Percentiles rank a stretch among this genome's conserved stretches.
Evolutionary conservation across 495 filamentous ascomycete genomes (phyloP).

Genomic region (Tuber melanosporum): DNA sequence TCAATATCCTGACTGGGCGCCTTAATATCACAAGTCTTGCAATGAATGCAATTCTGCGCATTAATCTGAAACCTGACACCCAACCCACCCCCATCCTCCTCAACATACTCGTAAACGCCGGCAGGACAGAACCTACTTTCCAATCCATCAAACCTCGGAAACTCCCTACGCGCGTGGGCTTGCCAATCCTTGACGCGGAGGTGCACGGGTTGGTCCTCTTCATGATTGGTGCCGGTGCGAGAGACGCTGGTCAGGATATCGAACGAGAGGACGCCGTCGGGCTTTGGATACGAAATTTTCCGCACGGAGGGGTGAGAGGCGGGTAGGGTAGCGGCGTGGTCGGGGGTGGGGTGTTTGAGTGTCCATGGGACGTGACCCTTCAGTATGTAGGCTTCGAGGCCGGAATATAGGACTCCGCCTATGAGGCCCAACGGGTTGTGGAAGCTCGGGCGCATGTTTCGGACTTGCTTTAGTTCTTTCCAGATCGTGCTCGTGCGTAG

Average conservation of each 20-base stretch:
- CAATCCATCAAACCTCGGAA: conserved; percentile 80
- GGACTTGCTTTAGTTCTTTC: conserved; percentile 88
- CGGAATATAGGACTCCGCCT: conserved; percentile 88
- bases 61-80: conserved; percentile 98
- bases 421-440: conserved; percentile 74
- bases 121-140: conserved; percentile 99
- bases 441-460: conserved; percentile 96
- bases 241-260: conserved; percentile 92
- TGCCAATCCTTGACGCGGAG: conserved; percentile 93
- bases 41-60: conserved; percentile 95
- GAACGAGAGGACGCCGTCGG: conserved; percentile 87
- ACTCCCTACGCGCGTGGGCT: conserved; percentile 71
- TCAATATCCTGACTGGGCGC: conserved; percentile 93
- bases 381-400: conserved; percentile 80
- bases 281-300: conserved; percentile 95
- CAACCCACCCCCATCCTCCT: conserved; percentile 59
- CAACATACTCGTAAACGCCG: conserved; percentile 96
- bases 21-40: conserved; percentile 99
- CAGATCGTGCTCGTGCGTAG: conserved; percentile 84
- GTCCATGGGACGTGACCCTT: conserved; percentile 89
- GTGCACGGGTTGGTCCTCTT: conserved; percentile 97
- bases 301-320: conserved; percentile 51
- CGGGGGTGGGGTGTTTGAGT: conserved; percentile 68
- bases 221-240: conserved; percentile 94
- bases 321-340: conserved; percentile 69